A percentile compares a stretch with the other conserved stretches of the same genome.
Evolutionary conservation across 768 basidiomycete genomes (phyloP).

Genomic region (Suillus spraguei): DNA sequence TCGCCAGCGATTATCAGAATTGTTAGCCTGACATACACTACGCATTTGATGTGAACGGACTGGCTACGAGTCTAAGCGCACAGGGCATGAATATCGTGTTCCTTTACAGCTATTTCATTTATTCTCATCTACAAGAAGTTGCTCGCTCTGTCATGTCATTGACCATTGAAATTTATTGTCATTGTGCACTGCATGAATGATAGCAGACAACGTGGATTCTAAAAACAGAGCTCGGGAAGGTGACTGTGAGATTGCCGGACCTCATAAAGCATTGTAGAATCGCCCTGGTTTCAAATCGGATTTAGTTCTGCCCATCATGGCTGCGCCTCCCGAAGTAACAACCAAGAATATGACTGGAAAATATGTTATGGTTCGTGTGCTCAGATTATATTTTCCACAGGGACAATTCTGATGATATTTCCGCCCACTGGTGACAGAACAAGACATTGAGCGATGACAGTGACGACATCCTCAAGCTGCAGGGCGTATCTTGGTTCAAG

Average conservation of each 20-base stretch:
- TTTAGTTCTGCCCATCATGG: slow-evolving; percentile 46
- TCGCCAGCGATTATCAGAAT: neutral
- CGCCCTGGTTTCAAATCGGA: neutral
- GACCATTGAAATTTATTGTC: neutral
- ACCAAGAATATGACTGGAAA: slow-evolving; percentile 63
- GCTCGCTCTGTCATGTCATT: neutral
- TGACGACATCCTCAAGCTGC: slow-evolving; percentile 66
- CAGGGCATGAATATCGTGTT: neutral
- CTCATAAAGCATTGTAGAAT: neutral
- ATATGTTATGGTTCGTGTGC: slow-evolving; percentile 59
- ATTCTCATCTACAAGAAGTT: neutral
- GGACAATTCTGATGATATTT: slow-evolving; percentile 9
- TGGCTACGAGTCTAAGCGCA: neutral
- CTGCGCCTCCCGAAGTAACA: slow-evolving; percentile 60
- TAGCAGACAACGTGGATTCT: neutral
- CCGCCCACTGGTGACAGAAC: slow-evolving; percentile 47
- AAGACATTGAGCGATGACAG: slow-evolving; percentile 62
- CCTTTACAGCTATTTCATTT: neutral
- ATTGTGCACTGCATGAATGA: neutral
- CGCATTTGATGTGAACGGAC: neutral
- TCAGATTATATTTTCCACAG: neutral
- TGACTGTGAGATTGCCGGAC: neutral
- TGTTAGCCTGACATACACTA: neutral
- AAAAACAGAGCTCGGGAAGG: neutral
- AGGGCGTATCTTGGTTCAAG: slow-evolving; percentile 75